A percentile compares a stretch with the other conserved stretches of the same genome.
Evolutionary conservation across 2,329 filamentous ascomycete species (phyloP).

Genomic region (Alternaria atra): DNA sequence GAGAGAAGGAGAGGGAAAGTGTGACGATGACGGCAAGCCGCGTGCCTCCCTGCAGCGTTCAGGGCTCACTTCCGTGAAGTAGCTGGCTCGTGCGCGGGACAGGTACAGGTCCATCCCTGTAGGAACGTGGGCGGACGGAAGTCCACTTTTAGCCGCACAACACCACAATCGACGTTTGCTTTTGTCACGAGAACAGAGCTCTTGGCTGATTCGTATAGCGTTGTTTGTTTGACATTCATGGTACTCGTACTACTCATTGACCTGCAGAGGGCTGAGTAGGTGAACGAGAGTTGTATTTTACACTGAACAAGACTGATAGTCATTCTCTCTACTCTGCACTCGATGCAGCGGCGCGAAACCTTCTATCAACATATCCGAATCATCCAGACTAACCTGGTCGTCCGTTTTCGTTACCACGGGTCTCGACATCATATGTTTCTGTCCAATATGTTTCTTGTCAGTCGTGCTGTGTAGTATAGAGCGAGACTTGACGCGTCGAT

Average conservation of each 20-base stretch:
- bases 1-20: not conserved
- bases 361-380: conserved; percentile 1
- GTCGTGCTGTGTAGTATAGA: not conserved
- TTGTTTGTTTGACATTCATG: not conserved
- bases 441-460: not conserved
- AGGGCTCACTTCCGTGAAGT: conserved; percentile 3
- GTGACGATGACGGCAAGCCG: conserved; percentile 5
- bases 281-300: not conserved
- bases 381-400: conserved; percentile 11
- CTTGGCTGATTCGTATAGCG: not conserved
- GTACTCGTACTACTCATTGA: not conserved
- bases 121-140: conserved; percentile 10
- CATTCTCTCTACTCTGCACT: conserved; percentile 21
- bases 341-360: conserved; percentile 29
- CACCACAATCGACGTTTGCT: not conserved
- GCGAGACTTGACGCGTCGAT: conserved; percentile 3
- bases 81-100: conserved; percentile 11
- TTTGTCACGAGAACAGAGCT: not conserved
- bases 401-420: not conserved
- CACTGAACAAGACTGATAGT: not conserved
- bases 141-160: conserved; percentile 25
- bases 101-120: conserved; percentile 11
- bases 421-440: not conserved
- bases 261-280: not conserved
- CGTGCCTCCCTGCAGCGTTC: not conserved